These are phyloP conservation scores for Acer negundo DNA, from an alignment of 345 rosid species.

Conservation along the genomic window DNA sequence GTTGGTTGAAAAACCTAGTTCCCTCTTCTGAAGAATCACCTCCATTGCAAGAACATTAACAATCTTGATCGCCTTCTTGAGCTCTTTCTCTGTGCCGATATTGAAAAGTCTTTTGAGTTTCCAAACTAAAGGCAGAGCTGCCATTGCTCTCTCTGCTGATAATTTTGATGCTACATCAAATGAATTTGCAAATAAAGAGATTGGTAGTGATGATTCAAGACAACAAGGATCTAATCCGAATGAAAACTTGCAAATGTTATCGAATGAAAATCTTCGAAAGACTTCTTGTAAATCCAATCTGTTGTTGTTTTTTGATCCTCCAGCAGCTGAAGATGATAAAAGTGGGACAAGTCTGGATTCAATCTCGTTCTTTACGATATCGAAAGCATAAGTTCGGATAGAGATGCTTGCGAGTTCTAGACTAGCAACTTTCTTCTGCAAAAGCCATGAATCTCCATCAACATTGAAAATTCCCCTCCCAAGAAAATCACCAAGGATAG, in stretches of 20 bases:
- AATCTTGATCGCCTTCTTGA: slow-evolving; percentile 44
- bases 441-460: slow-evolving; percentile 57
- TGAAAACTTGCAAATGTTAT: slow-evolving; percentile 64
- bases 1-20: slow-evolving; percentile 29
- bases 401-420: slow-evolving; percentile 52
- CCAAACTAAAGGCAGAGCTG: slow-evolving; percentile 53
- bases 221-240: slow-evolving; percentile 69
- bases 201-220: slow-evolving; percentile 45
- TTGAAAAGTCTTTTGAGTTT: slow-evolving; percentile 49
- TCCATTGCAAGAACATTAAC: slow-evolving; percentile 46
- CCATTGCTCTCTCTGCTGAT: slow-evolving; percentile 50
- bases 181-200: slow-evolving; percentile 43
- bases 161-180: slow-evolving; percentile 61
- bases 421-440: slow-evolving; percentile 60
- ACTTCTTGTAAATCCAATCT: slow-evolving; percentile 64
- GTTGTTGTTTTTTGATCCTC: background rate
- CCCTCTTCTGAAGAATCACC: slow-evolving; percentile 45
- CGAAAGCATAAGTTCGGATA: slow-evolving; percentile 38
- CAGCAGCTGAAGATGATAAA: slow-evolving; percentile 22
- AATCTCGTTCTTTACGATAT: slow-evolving; percentile 41
- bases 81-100: slow-evolving; percentile 55
- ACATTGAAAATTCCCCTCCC: slow-evolving; percentile 69
- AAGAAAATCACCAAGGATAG: slow-evolving; percentile 45
- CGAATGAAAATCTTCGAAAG: slow-evolving; percentile 61
- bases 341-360: slow-evolving; percentile 44